Percentiles rank a stretch among this genome's conserved stretches.
phyloP scores from a whole-genome alignment of 2,329 filamentous ascomycete species.

The Colletotrichum sp. region DNA sequence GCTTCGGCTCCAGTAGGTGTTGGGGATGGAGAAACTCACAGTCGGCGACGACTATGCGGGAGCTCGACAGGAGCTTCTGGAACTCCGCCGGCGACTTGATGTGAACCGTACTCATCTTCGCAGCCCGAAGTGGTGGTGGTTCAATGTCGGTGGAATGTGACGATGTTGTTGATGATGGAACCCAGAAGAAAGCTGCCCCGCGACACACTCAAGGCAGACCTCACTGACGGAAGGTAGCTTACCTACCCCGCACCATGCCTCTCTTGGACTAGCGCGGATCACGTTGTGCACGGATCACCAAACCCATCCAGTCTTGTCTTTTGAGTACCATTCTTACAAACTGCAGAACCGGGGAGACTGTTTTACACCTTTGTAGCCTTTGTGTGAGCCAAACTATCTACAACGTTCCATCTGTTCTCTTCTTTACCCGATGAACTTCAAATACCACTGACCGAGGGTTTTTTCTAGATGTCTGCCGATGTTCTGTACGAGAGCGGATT shows the following conservation, averaged over 20 bases:
- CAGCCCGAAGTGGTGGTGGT: conserved; percentile 21
- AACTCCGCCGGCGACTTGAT: conserved; percentile 66
- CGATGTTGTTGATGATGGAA: conserved; percentile 14
- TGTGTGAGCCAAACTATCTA: not conserved
- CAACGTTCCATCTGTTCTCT: not conserved
- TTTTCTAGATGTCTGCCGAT: not conserved
- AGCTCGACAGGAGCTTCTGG: conserved; percentile 69
- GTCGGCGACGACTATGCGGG: conserved; percentile 83
- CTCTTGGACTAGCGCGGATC: not conserved
- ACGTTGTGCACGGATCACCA: not conserved
- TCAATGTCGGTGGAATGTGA: not conserved
- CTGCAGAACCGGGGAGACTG: not conserved
- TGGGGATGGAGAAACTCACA: conserved; percentile 64
- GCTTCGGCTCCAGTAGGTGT: conserved; percentile 5
- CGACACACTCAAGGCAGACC: not conserved
- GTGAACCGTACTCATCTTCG: conserved; percentile 28
- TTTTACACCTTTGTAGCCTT: not conserved
- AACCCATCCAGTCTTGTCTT: not conserved
- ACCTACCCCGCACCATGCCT: conserved; percentile 22
- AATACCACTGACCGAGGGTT: not conserved
- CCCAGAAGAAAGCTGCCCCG: conserved; percentile 12
- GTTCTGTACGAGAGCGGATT: not conserved
- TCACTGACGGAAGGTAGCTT: conserved; percentile 3
- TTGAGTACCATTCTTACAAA: not conserved
- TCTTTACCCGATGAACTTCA: not conserved